Percentiles rank a stretch among this genome's conserved stretches.
phyloP scores from a whole-genome alignment of 768 basidiomycete species.

The Lactarius hatsudake region DNA sequence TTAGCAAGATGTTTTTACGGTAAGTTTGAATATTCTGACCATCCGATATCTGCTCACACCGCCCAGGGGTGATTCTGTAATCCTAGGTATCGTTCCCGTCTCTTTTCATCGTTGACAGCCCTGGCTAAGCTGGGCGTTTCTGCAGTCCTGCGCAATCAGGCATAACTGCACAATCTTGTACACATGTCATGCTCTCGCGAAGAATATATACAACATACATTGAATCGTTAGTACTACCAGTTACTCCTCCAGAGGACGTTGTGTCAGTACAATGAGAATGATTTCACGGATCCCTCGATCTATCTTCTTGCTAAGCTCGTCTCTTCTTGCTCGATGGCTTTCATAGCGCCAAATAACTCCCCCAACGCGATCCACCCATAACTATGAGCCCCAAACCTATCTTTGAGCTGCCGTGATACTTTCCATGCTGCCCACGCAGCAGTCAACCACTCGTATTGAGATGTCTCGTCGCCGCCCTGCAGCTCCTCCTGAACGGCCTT shows the following conservation, averaged over 20 bases:
- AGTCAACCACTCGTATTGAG: conserved; percentile 41
- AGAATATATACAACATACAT: background rate
- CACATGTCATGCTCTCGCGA: background rate
- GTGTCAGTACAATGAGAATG: conserved; percentile 6
- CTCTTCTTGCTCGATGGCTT: conserved; percentile 43
- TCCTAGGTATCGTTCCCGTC: conserved; percentile 61
- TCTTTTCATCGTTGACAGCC: conserved; percentile 29
- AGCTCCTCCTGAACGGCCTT: conserved; percentile 48
- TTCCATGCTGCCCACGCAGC: conserved; percentile 58
- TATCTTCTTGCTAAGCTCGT: conserved; percentile 23
- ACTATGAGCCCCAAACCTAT: conserved; percentile 54
- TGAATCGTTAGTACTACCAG: conserved; percentile 3
- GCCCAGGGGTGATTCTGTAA: conserved; percentile 91
- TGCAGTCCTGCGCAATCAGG: conserved; percentile 73
- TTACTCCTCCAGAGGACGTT: background rate
- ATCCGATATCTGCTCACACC: conserved; percentile 21
- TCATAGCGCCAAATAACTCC: conserved; percentile 51
- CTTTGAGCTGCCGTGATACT: conserved; percentile 38
- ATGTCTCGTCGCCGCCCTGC: conserved; percentile 45
- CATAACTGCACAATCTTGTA: conserved; percentile 30
- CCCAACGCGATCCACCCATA: conserved; percentile 62
- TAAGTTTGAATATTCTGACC: conserved; percentile 36
- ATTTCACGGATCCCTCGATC: background rate
- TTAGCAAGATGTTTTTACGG: conserved; percentile 99
- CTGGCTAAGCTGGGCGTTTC: conserved; percentile 33